These are phyloP conservation scores for Sclerotinia spermophila DNA, from an alignment of 2,329 filamentous ascomycete species.

Conservation along the genomic window DNA sequence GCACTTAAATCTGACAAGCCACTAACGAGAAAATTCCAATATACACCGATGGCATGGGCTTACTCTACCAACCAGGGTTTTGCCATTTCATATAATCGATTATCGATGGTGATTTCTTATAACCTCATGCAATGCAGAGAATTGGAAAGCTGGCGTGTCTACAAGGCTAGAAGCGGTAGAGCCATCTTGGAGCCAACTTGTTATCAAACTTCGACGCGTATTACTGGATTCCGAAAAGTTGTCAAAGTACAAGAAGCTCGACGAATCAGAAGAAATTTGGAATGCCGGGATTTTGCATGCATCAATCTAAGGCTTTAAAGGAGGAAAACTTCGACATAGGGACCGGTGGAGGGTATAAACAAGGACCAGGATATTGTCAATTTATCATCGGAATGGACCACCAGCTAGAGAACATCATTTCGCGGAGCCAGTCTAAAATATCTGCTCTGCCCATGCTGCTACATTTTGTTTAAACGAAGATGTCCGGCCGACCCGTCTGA, in stretches of 20 bases:
- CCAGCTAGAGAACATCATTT: not conserved
- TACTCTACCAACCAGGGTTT: not conserved
- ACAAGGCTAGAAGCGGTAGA: constrained; percentile 28
- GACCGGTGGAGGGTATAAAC: not conserved
- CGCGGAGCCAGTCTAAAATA: not conserved
- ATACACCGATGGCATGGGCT: constrained; percentile 3
- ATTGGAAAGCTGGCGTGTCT: constrained; percentile 21
- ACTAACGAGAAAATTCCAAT: constrained; percentile 9
- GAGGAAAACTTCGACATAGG: not conserved
- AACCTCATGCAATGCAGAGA: constrained; percentile 29
- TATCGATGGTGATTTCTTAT: not conserved
- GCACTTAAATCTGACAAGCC: constrained; percentile 17
- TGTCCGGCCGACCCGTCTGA: not conserved
- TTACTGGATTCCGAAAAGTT: constrained; percentile 7
- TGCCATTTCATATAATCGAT: not conserved
- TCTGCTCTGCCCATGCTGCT: not conserved
- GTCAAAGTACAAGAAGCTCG: not conserved
- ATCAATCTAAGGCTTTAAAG: not conserved
- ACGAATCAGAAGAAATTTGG: not conserved
- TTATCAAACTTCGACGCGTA: constrained; percentile 15
- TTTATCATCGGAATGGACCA: not conserved
- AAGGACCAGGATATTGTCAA: not conserved
- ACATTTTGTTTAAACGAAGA: not conserved
- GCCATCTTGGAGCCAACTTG: constrained; percentile 10
- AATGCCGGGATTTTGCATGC: not conserved